Conservation (phyloP, 2,329 filamentous ascomycete genomes). For the Fusarium mundagurra region DNA sequence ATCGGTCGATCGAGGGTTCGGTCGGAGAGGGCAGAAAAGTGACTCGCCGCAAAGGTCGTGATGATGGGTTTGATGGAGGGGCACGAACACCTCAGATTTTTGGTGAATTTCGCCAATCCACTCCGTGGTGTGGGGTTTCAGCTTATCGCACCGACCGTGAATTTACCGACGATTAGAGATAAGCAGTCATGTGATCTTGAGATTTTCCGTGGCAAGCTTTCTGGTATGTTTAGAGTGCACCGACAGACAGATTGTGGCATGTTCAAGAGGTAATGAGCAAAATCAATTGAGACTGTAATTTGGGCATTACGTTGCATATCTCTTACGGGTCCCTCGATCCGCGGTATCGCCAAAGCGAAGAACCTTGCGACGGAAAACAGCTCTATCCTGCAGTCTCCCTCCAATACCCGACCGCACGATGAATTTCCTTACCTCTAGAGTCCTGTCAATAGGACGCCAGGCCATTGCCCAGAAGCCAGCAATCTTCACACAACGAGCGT, state of each 20-base stretch:
- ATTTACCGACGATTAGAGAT: constrained; percentile 46
- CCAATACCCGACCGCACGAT: constrained; percentile 33
- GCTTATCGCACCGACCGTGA: constrained; percentile 43
- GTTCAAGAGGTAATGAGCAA: background rate
- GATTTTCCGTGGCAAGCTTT: constrained; percentile 45
- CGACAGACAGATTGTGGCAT: constrained; percentile 16
- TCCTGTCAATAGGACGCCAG: constrained; percentile 36
- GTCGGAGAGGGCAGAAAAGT: constrained; percentile 30
- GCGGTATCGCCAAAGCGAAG: background rate
- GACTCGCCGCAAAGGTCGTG: constrained; percentile 42
- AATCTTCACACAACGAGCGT: constrained; percentile 19
- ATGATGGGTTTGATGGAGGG: constrained; percentile 49
- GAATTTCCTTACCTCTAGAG: constrained; percentile 40
- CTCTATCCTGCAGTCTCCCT: background rate
- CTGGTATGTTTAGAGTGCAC: constrained; percentile 23
- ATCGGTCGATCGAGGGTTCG: constrained; percentile 23
- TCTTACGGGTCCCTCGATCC: background rate
- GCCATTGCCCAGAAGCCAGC: constrained; percentile 20
- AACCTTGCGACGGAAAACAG: background rate
- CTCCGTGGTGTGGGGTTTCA: constrained; percentile 50
- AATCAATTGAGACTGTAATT: constrained; percentile 18
- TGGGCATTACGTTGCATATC: background rate
- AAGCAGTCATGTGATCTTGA: constrained; percentile 51
- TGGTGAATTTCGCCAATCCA: constrained; percentile 54
- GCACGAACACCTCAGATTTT: constrained; percentile 48